Evolutionary conservation across 129 eudicot species (phyloP), one percentile per base, ranked within the genome.

Genomic region (Solidago caesia): DNA sequence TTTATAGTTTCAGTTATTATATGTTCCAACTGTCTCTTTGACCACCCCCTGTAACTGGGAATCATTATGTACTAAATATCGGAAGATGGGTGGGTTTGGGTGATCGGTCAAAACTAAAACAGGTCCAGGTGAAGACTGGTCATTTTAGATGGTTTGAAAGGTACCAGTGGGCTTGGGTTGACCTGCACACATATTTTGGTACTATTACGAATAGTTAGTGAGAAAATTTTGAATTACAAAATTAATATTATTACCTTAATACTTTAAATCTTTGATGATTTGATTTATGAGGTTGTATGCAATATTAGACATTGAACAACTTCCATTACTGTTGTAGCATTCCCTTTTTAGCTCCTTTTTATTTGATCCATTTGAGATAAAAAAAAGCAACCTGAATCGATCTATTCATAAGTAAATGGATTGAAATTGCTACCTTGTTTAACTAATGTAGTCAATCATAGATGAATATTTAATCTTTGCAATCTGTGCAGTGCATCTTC

Each of bases 401-500:
- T 5, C 25, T 12, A 25, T 7, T 59, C 64, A 14, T 5, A 60
- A 27, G 65, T 60, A 27, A 60, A 26, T 39, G n/a, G 41, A 27
- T 4, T 60, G n/a, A 60, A 60, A 25, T 60, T 4, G 64, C 39
- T 15, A 9, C 15, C 42, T 26, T 64, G 13, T 39, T 29, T 15
- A 5, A 14, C 26, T 64, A 64, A 14, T 64, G 15, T 41, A 14
- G 68, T 66, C n/a, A 44, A 4, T 16, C 42, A 66, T 8, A 66
- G 26, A 44, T 43, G 71, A 43, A 66, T 15, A 51, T 52, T 57
- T 29, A 45, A 47, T 14, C 39, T 79, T 44, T 79, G 78, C 68
- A 44, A 71, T 62, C 12, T 84, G 39, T 87, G 64, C 85, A 95
- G 99, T 85, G 91, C 68, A 82, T 88, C 79, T 90, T 86, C 77